Evolutionary conservation across 345 rosid genomes (phyloP), one percentile per base, ranked within the genome.

Genomic region (Populus euphratica): DNA sequence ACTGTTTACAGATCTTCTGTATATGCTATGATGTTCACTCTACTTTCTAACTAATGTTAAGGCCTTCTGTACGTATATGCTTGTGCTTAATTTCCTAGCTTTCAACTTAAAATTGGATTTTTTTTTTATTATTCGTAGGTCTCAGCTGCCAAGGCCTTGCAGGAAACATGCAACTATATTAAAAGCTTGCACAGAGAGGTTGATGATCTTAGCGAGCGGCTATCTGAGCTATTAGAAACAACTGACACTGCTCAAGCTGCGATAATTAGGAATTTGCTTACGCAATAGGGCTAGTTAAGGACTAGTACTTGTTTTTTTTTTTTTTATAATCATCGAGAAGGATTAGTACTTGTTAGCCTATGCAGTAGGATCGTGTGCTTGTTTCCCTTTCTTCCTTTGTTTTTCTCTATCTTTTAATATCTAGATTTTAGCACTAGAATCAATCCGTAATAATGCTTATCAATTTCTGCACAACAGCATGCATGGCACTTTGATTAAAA

Each of bases 121-220:
- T 56, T 59, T n/a, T 3, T 23, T 9, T n/a, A 9, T 59, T 23
- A 14, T 9, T 59, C 47, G 62, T 80, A 92, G 97, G 97, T 84
- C 29, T 90, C 97, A 59, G 91, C 97, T 2, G 88, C 90, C 4
- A 88, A 87, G 75, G 92, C 89, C 41, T 79, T 92, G 70, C 97
- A 92, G 75, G 94, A 92, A 78, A 92, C 94, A 17, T 92, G 97
- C 86, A 90, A 83, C 93, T 92, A 92, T 84, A 92, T 92, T 44
- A 87, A 90, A 82, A 90, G 78, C 85, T 86, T 92, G 78, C 92
- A 92, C 64, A 86, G 89, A 86, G 97, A 92, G 65, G 93, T 91
- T 50, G 97, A 89, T 74, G 93, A 87, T 86, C 86, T 92, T 35
- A 92, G 97, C 76, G 97, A 90, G 83, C 81, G 97, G 69, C 82